A percentile compares a stretch with the other conserved stretches of the same genome.
Conservation (phyloP, 2,329 filamentous ascomycete species). For the Colletotrichum endophyticum region DNA sequence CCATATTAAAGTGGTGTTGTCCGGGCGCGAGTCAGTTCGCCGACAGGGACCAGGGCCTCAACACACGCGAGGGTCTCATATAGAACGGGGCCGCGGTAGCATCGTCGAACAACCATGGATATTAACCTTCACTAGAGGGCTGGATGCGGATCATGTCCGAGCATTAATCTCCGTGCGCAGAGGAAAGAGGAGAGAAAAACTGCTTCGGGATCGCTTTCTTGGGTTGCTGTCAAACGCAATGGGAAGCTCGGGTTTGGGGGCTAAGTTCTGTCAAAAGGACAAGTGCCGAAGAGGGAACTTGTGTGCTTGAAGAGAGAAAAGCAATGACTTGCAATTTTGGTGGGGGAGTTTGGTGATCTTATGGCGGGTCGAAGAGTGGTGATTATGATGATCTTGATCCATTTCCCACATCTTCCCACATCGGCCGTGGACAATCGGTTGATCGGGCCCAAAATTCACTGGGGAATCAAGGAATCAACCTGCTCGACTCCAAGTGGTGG, state of each 20-base stretch:
- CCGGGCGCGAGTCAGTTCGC: not conserved
- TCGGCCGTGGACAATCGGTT: not conserved
- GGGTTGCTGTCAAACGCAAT: not conserved
- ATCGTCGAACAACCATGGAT: not conserved
- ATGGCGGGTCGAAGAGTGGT: not conserved
- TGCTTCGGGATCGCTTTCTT: not conserved
- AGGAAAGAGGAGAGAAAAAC: not conserved
- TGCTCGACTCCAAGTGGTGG: not conserved
- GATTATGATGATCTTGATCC: slow-evolving; percentile 7
- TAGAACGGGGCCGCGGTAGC: not conserved
- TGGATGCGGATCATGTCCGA: slow-evolving; percentile 5
- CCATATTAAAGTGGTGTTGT: not conserved
- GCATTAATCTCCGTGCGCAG: not conserved
- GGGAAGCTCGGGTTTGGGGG: not conserved
- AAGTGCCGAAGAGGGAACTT: not conserved
- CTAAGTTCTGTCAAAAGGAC: not conserved
- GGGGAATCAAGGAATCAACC: not conserved
- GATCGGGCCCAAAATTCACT: not conserved
- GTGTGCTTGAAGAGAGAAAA: not conserved
- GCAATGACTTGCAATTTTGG: not conserved
- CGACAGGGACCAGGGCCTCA: not conserved
- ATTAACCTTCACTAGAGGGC: not conserved
- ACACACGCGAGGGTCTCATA: not conserved
- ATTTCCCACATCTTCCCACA: not conserved
- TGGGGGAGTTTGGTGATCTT: not conserved